These are phyloP conservation scores for Decorospora gaudefroyi DNA, from an alignment of 2,329 filamentous ascomycete species.

Conservation along the genomic window DNA sequence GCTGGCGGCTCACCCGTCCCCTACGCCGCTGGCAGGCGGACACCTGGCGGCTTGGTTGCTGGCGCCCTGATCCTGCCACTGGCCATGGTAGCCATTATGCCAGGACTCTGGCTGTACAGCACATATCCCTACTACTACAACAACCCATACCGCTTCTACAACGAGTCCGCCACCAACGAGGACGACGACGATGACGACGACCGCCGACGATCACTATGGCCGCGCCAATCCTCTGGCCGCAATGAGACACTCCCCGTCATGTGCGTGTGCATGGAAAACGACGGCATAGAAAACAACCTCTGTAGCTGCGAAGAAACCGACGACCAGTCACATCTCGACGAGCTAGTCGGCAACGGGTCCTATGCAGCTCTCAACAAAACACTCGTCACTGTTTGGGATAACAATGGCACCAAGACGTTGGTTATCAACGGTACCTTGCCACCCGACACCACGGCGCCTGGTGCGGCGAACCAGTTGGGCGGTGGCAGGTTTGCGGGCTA, in stretches of 20 bases:
- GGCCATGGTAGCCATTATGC: conserved; percentile 61
- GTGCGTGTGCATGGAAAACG: conserved; percentile 65
- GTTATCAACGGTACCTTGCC: conserved; percentile 76
- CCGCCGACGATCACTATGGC: conserved; percentile 5
- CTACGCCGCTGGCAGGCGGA: conserved; percentile 60
- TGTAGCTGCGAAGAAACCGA: conserved; percentile 74
- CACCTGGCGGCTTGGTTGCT: conserved; percentile 59
- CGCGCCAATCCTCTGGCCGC: conserved; percentile 30
- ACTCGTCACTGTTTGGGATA: conserved; percentile 63
- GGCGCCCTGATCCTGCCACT: conserved; percentile 54
- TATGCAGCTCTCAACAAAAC: conserved; percentile 64
- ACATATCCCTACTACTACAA: conserved; percentile 65
- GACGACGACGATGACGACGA: conserved; percentile 46
- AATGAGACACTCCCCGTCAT: conserved; percentile 65
- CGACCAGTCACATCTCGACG: conserved; percentile 62
- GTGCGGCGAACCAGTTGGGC: conserved; percentile 29
- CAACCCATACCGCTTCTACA: conserved; percentile 60
- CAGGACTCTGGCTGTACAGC: conserved; percentile 67
- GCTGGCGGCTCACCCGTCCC: conserved; percentile 63
- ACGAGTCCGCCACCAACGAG: conserved; percentile 49
- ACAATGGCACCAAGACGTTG: conserved; percentile 67
- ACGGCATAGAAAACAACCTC: conserved; percentile 58
- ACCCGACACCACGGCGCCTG: conserved; percentile 57
- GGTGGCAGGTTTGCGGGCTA: conserved; percentile 45
- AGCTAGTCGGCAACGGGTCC: conserved; percentile 61